Evolutionary conservation across 306 rosid genomes (phyloP).

Genomic region (Ochetophila trinervis): DNA sequence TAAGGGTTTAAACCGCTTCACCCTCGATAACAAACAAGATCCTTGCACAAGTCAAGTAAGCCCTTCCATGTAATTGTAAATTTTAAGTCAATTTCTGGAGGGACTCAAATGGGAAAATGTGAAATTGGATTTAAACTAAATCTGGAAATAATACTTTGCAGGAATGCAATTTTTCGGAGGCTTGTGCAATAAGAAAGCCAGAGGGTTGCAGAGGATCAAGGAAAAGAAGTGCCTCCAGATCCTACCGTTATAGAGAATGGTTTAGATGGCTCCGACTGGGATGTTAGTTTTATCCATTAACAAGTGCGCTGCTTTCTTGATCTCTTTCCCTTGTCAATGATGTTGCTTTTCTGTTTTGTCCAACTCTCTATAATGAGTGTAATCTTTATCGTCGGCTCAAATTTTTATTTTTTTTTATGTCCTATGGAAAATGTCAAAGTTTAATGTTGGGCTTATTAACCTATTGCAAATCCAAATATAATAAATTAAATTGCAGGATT

Average conservation of each 20-base stretch:
- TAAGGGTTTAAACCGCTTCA: too few species aligned
- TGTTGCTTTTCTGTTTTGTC: background rate
- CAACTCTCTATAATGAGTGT: background rate
- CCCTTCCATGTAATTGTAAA: too few species aligned
- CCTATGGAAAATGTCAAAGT: too few species aligned
- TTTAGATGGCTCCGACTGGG: constrained; percentile 27
- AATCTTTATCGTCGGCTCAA: too few species aligned
- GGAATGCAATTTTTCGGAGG: constrained; percentile 19
- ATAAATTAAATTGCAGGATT: too few species aligned
- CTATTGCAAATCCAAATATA: too few species aligned
- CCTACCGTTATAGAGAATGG: constrained; percentile 19
- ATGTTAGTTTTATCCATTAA: constrained; percentile 10
- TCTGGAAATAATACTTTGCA: constrained; percentile 15
- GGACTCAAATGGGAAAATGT: background rate
- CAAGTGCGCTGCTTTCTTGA: background rate
- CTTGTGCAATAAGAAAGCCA: constrained; percentile 18
- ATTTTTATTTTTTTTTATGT: too few species aligned
- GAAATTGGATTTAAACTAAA: background rate
- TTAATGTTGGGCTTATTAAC: too few species aligned
- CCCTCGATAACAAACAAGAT: constrained; percentile 5
- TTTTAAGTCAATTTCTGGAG: background rate
- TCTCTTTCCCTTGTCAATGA: background rate
- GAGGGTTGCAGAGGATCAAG: constrained; percentile 1
- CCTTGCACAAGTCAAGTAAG: constrained; percentile 9
- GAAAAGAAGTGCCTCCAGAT: constrained; percentile 1